Evolutionary conservation across 805 yeast genomes (phyloP).

Genomic region (Candida arabinofermentans): DNA sequence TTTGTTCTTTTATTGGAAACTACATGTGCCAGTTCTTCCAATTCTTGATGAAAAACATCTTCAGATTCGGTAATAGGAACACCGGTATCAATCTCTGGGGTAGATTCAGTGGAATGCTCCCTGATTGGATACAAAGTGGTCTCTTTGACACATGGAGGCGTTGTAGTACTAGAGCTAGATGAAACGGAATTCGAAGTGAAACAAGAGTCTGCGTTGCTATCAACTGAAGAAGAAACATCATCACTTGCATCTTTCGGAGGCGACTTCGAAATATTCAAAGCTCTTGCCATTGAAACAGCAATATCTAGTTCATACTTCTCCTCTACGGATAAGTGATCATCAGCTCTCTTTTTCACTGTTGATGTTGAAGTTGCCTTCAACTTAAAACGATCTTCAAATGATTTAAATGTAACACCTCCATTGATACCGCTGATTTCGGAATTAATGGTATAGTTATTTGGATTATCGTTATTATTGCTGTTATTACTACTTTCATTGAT

Average conservation of each 20-base stretch:
- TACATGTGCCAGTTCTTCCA: neutral
- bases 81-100: constrained; percentile 16
- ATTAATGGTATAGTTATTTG: neutral
- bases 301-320: constrained; percentile 36
- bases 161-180: constrained; percentile 26
- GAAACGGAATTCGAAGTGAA: constrained; percentile 27
- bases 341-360: neutral
- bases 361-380: neutral
- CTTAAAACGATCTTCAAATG: neutral
- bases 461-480: neutral
- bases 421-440: neutral
- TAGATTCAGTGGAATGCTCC: constrained; percentile 32
- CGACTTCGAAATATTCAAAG: constrained; percentile 24
- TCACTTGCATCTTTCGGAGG: constrained; percentile 8
- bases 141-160: constrained; percentile 21
- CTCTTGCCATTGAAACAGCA: constrained; percentile 42
- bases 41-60: constrained; percentile 1
- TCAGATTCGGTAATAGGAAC: neutral
- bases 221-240: constrained; percentile 36
- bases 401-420: neutral
- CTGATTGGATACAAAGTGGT: constrained; percentile 22
- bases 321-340: neutral
- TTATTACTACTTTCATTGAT: neutral
- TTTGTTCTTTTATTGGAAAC: neutral
- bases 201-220: constrained; percentile 39